These are phyloP conservation scores for Penicillium lividum DNA, from an alignment of 495 filamentous ascomycete species.

Conservation along the genomic window DNA sequence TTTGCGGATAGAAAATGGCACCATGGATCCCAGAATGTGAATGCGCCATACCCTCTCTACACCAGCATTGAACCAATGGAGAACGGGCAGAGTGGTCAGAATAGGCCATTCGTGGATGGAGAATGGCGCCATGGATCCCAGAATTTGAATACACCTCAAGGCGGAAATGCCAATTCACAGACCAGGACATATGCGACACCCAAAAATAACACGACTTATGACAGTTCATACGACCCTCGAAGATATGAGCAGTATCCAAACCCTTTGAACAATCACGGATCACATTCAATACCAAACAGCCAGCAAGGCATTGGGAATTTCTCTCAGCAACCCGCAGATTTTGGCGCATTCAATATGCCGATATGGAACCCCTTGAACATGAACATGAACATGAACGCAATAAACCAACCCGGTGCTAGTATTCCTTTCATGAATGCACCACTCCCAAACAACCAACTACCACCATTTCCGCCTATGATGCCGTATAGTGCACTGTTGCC, in stretches of 20 bases:
- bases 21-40: neutral
- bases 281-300: neutral
- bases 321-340: conserved; percentile 4
- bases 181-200: neutral
- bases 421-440: conserved; percentile 14
- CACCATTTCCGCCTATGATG: conserved; percentile 10
- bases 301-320: neutral
- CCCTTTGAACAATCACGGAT: neutral
- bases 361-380: conserved; percentile 16
- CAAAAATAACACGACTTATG: neutral
- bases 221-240: neutral
- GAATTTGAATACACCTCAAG: neutral
- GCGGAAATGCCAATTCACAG: neutral
- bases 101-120: neutral
- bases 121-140: neutral
- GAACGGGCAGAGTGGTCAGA: neutral
- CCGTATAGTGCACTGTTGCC: conserved; percentile 13
- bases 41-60: neutral
- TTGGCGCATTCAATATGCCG: conserved; percentile 20
- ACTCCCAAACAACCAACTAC: conserved; percentile 9
- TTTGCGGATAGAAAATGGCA: neutral
- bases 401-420: neutral
- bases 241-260: neutral
- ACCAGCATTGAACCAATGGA: conserved; percentile 1
- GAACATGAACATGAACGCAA: conserved; percentile 6